These are phyloP conservation scores for Sicyos edulis DNA, from an alignment of 306 rosid genomes.

Conservation along the genomic window DNA sequence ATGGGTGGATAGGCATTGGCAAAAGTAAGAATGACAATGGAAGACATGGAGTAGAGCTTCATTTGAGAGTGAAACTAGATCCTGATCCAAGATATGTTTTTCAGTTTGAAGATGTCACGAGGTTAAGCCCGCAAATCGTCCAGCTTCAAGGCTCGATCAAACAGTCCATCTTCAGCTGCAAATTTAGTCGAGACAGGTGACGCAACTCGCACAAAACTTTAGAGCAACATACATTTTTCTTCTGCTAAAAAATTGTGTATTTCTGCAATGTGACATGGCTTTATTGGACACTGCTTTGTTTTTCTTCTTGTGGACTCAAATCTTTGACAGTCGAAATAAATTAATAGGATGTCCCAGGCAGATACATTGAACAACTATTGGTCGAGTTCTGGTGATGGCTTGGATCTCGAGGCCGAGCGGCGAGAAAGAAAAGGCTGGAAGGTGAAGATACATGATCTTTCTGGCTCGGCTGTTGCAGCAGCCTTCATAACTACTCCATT, in stretches of 20 bases:
- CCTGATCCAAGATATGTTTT: conserved; percentile 93
- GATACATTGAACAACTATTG: conserved; percentile 73
- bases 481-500: conserved; percentile 98
- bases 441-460: conserved; percentile 95
- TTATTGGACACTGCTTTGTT: background rate
- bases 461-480: conserved; percentile 97
- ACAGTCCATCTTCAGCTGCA: conserved; percentile 92
- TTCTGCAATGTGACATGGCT: background rate
- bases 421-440: conserved; percentile 95
- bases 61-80: conserved; percentile 72
- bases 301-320: background rate
- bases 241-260: too few species aligned
- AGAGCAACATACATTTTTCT: too few species aligned
- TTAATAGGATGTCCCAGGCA: conserved; percentile 69
- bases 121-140: conserved; percentile 75
- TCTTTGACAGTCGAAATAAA: background rate
- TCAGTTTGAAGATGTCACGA: conserved; percentile 68
- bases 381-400: conserved; percentile 47
- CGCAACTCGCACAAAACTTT: conserved; percentile 16
- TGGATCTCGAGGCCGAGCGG: conserved; percentile 50
- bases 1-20: conserved; percentile 80
- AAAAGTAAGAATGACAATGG: conserved; percentile 59
- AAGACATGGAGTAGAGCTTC: conserved; percentile 64
- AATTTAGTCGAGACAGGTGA: conserved; percentile 86
- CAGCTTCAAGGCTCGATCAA: conserved; percentile 78